Base-by-base conservation (phyloP, 148 eudicot genomes). In the Fagopyrum esculentum region DNA sequence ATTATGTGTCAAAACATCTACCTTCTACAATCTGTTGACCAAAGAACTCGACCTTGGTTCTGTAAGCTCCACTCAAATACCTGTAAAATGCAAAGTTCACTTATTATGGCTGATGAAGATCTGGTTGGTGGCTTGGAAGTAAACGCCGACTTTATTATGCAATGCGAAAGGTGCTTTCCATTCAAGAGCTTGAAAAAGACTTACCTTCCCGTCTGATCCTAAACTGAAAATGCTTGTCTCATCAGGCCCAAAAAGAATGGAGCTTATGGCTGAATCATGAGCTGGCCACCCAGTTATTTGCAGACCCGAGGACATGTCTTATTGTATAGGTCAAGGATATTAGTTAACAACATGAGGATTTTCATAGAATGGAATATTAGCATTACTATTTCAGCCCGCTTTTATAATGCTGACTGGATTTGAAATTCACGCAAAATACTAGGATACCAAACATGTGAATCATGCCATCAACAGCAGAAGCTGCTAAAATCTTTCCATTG, bases 371-470 rank as follows among this genome's bases (percentile, higher is more conserved):
- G 4, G 8, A 66, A 13, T 5, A 10, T 15, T 4, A 71, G 52
- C 15, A 26, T 45, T 19, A 17, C 45, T 8, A 17, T 22, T 16
- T 46, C 73, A 13, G n/a, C 16, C 35, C 35, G 17, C 30, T 47
- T 46, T 4, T 13, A 19, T 71, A 71, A 47, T 6, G 73, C 45
- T 9, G n/a, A 45, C 3, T 45, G 40, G 45, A 16, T 17, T 45
- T 70, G 30, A 16, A 17, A 45, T 17, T 45, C 5, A 44, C 7
- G 40, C 13, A 29, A 26, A n/a, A 35, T n/a, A 59, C 9, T 78
- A 91, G 98, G 97, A 94, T 94, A 91, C 98, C 98, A 84, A 94
- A 94, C 89, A 94, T 94, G 82, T 94, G 98, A 83, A 94, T 90
- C 98, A 94, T 91, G 81, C 98, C 98, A 89, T 94, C 98, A 75